Evolutionary conservation across 2,329 filamentous ascomycete species (phyloP).

Genomic region (Aureobasidium leucospermi): DNA sequence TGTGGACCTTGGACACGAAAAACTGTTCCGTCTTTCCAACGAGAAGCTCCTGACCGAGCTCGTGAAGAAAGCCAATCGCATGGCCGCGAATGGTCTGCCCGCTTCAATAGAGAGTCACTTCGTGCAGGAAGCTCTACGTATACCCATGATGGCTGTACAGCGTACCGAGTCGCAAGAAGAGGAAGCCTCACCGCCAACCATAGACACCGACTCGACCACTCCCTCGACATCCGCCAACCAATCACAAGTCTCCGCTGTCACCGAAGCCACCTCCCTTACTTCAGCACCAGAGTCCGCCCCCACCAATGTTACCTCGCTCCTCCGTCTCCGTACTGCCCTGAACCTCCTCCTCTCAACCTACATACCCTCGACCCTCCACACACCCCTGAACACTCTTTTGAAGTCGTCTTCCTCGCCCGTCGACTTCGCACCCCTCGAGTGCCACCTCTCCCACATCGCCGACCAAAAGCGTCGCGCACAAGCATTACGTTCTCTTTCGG

Average conservation of each 20-base stretch:
- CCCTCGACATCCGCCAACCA: conserved; percentile 9
- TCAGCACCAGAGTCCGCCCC: conserved; percentile 24
- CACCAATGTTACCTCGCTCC: conserved; percentile 47
- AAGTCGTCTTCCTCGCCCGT: conserved; percentile 31
- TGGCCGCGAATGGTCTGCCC: conserved; percentile 61
- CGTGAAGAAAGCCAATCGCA: conserved; percentile 61
- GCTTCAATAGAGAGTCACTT: conserved; percentile 80
- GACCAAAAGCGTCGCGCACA: conserved; percentile 64
- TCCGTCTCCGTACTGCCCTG: conserved; percentile 57
- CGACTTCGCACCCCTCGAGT: conserved; percentile 64
- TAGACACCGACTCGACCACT: conserved; percentile 17
- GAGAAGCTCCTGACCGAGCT: conserved; percentile 61
- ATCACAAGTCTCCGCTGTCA: conserved; percentile 13
- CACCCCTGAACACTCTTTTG: conserved; percentile 38
- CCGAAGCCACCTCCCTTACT: conserved; percentile 21
- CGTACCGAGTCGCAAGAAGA: conserved; percentile 17
- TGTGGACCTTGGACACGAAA: conserved; percentile 75
- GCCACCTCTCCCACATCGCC: conserved; percentile 60
- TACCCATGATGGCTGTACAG: conserved; percentile 64
- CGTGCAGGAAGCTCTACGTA: conserved; percentile 66
- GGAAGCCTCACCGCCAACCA: background rate
- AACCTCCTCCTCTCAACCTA: conserved; percentile 59
- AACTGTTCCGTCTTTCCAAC: conserved; percentile 73
- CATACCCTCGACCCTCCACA: conserved; percentile 41
- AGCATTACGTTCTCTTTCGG: conserved; percentile 58